Evolutionary conservation across 495 filamentous ascomycete genomes (phyloP).

Genomic region (Podospora anserina): DNA sequence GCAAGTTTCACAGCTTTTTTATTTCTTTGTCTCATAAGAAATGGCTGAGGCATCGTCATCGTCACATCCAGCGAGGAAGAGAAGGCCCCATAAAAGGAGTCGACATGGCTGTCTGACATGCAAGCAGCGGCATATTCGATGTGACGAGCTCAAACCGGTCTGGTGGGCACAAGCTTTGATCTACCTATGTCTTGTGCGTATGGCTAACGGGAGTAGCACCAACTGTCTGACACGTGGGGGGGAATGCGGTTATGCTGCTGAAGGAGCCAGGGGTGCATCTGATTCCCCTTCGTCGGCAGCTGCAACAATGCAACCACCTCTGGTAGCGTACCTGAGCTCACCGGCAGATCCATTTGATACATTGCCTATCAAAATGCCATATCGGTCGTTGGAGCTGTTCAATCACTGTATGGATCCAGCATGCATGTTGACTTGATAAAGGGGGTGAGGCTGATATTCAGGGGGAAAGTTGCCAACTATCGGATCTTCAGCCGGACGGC

Average conservation of each 20-base stretch:
- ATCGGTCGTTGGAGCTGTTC: conserved; percentile 25
- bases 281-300: not conserved
- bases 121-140: conserved; percentile 75
- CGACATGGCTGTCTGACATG: conserved; percentile 75
- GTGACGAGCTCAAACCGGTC: conserved; percentile 74
- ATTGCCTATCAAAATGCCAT: conserved; percentile 25
- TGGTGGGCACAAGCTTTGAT: conserved; percentile 49
- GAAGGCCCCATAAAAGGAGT: conserved; percentile 33
- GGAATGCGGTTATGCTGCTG: conserved; percentile 30
- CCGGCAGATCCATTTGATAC: conserved; percentile 25
- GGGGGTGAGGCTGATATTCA: not conserved
- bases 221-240: conserved; percentile 36
- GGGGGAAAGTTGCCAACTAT: conserved; percentile 17
- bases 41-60: not conserved
- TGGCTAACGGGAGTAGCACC: conserved; percentile 22
- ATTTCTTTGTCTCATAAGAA: not conserved
- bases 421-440: not conserved
- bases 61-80: conserved; percentile 18
- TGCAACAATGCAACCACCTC: not conserved
- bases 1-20: not conserved
- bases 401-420: conserved; percentile 23
- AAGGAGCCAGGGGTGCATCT: not conserved
- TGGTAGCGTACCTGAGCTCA: conserved; percentile 6
- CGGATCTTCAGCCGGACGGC: conserved; percentile 21
- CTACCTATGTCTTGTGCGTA: not conserved